Conservation (phyloP, 2,329 filamentous ascomycete species). For the Microsporum canis region DNA sequence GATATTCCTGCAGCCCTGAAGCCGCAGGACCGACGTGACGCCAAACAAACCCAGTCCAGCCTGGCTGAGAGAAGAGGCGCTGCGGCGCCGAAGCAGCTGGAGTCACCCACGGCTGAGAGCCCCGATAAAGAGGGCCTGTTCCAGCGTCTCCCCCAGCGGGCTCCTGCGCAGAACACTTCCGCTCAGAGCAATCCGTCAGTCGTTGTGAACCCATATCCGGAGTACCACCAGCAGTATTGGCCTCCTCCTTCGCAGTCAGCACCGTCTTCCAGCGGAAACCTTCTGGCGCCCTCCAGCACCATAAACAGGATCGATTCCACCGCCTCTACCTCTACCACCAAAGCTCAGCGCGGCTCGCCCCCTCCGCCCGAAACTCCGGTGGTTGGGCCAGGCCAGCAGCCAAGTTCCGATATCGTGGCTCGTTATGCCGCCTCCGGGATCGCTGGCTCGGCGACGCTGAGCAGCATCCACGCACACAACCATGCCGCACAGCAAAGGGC, state of each 20-base stretch:
- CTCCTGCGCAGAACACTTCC: constrained; percentile 19
- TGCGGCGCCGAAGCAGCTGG: constrained; percentile 64
- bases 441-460: constrained; percentile 71
- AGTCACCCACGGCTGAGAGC: constrained; percentile 65
- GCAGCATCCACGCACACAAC: constrained; percentile 61
- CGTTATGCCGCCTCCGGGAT: constrained; percentile 87
- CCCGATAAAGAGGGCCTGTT: constrained; percentile 71
- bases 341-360: constrained; percentile 82
- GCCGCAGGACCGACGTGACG: constrained; percentile 40
- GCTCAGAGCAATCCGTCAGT: constrained; percentile 14
- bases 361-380: constrained; percentile 89
- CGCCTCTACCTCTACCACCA: constrained; percentile 84
- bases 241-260: constrained; percentile 37
- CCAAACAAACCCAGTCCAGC: constrained; percentile 43
- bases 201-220: constrained; percentile 35
- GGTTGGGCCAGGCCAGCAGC: constrained; percentile 57
- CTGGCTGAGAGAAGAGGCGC: constrained; percentile 71
- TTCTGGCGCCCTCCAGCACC: constrained; percentile 43
- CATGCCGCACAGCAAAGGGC: constrained; percentile 69
- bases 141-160: constrained; percentile 46
- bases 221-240: constrained; percentile 53
- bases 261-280: constrained; percentile 17
- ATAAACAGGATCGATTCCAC: constrained; percentile 62
- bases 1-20: constrained; percentile 34
- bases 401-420: constrained; percentile 74